Evolutionary conservation across 2,329 filamentous ascomycete genomes (phyloP), one percentile per base, ranked within the genome.

Genomic region (Calonectria leucothoes): DNA sequence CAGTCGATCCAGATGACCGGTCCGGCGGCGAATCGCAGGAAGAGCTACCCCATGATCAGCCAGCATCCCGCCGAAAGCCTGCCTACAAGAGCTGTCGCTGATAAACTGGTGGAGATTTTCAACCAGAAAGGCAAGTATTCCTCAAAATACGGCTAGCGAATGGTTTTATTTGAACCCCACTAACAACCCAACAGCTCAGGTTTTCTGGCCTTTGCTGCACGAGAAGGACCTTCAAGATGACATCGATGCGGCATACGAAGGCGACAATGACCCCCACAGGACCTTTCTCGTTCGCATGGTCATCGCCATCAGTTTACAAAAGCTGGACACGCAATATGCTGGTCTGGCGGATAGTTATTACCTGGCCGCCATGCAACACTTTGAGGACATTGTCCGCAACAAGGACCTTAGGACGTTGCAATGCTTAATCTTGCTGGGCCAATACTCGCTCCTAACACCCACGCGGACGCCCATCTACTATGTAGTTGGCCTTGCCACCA

Each of bases 321-420:
- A 97, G 84, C 89, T 98, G 80, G 95, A 96, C 82, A 91, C 93
- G 0, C 93, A 94, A 76, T 98, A 97, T 83, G 95, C 96, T n/a
- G 96, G 96, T 29, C 87, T 98, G 33, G 96, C 97, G 35, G 96
- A 98, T 84, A 96, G 95, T 82, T 98, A 98, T 85, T 98, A 98
- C 81, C 89, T 98, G 27, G 94, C 96, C 29, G 96, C 96, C 6
- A 92, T 98, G 86, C 92, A 93, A 74, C 93, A 93, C 79, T 92
- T 98, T 74, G 94, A 98, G 83, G 91, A 92, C 3, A 93, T 97
- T 14, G 90, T 98, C 69, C 92, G 93, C 67, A 92, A 93, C n/a
- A 98, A 98, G 88, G 95, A 98, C 82, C 85, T 98, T 35, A 94
- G 93, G 80, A 97, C 97, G 0, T 86, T 98, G 20, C 97, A 98